Evolutionary conservation across 164 flowering plant genomes (phyloP), one percentile per base, ranked within the genome.

Genomic region (Cinnamomum chago): DNA sequence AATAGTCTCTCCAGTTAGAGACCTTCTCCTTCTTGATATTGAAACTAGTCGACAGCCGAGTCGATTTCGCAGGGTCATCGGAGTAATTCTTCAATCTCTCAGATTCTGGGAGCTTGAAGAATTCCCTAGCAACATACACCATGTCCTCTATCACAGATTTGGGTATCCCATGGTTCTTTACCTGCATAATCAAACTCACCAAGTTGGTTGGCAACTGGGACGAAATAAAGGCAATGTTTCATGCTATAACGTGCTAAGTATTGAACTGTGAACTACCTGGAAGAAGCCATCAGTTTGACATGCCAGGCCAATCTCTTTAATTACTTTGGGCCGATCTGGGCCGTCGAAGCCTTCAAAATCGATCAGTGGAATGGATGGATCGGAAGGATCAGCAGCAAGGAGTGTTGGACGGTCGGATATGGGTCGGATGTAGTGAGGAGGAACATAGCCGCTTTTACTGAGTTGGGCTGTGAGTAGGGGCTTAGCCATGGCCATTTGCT

Each of bases 1-100:
- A 76, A 73, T 78, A 88, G 51, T 89, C 95, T 28, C 95, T 88
- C 92, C 95, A 90, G 62, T 83, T 89, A 1, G 87, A 67, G 1
- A 86, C 88, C 76, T 84, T 83, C 68, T 90, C 92, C 0, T 83
- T 86, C 71, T 80, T 84, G 1, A 87, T 83, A 67, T 90, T 89
- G 72, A 90, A 90, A 69, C 95, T 89, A 2, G 92, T 89, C 2
- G 91, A 86, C 0, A 90, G 82, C 66, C 92, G 80, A 7, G 76
- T 76, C 2, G 89, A 33, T 73, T 84, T 89, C 9, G 81, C 15
- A 1, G 90, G 85, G 23, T 90, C 91, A 13, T 84, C 85, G 1
- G 91, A 88, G 80, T 88, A 89, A 27, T 60, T 70, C 76, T 89
- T 86, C 82, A 89, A 3, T 74, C 88, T 84, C 76, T 90, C 91